phyloP scores from a whole-genome alignment of 805 yeast genomes.

The Candida fluviatilis region DNA sequence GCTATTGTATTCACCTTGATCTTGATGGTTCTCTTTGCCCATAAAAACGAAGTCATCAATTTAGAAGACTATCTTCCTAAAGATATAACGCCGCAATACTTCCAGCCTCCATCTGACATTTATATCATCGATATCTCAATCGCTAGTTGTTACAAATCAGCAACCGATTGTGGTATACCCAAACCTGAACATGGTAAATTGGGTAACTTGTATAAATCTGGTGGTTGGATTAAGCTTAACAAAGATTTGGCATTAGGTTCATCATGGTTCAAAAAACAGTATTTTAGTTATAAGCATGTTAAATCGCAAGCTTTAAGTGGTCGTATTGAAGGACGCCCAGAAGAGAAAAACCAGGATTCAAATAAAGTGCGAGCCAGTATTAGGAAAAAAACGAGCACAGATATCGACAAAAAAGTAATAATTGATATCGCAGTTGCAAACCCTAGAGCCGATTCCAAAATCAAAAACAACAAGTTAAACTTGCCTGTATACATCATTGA shows the following conservation, averaged over 20 bases:
- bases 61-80: slow-evolving; percentile 24
- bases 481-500: slow-evolving; percentile 27
- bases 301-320: slow-evolving; percentile 15
- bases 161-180: slow-evolving; percentile 27
- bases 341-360: no score
- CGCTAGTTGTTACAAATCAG: slow-evolving; percentile 23
- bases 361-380: slow-evolving; percentile 4
- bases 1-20: slow-evolving; percentile 15
- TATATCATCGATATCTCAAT: slow-evolving; percentile 40
- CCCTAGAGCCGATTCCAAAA: slow-evolving; percentile 25
- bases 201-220: slow-evolving; percentile 21
- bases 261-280: slow-evolving; percentile 41
- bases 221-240: slow-evolving; percentile 40
- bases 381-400: slow-evolving; percentile 1
- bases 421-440: slow-evolving; percentile 37
- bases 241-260: slow-evolving; percentile 46
- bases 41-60: slow-evolving; percentile 30
- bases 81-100: slow-evolving; percentile 31
- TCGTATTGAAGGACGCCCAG: slow-evolving; percentile 1
- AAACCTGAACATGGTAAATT: slow-evolving; percentile 14
- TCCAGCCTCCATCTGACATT: slow-evolving; percentile 37
- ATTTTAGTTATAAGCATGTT: slow-evolving; percentile 29
- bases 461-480: slow-evolving; percentile 32
- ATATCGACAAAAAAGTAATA: slow-evolving; percentile 26
- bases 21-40: slow-evolving; percentile 31